Evolutionary conservation across 2,329 filamentous ascomycete species (phyloP).

Genomic region (Seiridium unicorne): DNA sequence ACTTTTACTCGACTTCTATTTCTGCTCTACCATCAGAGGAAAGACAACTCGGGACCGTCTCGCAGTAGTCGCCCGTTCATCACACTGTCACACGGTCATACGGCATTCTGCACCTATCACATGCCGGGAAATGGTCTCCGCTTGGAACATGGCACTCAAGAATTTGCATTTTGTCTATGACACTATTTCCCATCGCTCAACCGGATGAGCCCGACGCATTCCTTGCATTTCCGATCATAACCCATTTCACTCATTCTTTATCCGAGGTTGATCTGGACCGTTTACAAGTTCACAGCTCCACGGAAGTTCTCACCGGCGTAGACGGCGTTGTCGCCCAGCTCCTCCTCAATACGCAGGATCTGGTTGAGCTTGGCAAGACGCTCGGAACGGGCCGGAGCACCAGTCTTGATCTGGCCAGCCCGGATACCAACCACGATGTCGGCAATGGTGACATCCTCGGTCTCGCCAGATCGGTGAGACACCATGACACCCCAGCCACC

Average conservation of each 20-base stretch:
- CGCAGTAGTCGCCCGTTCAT: neutral
- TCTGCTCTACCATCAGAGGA: neutral
- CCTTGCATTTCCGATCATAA: constrained; percentile 13
- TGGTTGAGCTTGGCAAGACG: constrained; percentile 99
- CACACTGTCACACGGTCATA: neutral
- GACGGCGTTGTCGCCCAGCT: constrained; percentile 87
- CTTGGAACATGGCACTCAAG: constrained; percentile 1
- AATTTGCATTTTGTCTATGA: constrained; percentile 14
- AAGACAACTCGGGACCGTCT: neutral
- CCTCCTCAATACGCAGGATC: constrained; percentile 99
- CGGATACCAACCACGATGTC: constrained; percentile 97
- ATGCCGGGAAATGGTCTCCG: neutral
- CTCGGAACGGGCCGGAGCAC: constrained; percentile 93
- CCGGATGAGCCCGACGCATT: constrained; percentile 9
- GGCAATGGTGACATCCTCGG: constrained; percentile 98
- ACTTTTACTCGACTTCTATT: neutral
- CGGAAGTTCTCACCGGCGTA: constrained; percentile 94
- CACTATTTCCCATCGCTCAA: constrained; percentile 9
- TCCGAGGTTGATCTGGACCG: constrained; percentile 9
- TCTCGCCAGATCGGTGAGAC: constrained; percentile 98
- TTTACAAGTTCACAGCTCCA: constrained; percentile 83
- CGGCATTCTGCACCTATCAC: neutral
- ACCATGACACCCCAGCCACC: constrained; percentile 99
- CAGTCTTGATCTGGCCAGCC: constrained; percentile 97
- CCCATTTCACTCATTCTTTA: constrained; percentile 7